Conservation (phyloP, 371 early-diverging fungal species). For the Batrachochytrium dendrobatidis region DNA sequence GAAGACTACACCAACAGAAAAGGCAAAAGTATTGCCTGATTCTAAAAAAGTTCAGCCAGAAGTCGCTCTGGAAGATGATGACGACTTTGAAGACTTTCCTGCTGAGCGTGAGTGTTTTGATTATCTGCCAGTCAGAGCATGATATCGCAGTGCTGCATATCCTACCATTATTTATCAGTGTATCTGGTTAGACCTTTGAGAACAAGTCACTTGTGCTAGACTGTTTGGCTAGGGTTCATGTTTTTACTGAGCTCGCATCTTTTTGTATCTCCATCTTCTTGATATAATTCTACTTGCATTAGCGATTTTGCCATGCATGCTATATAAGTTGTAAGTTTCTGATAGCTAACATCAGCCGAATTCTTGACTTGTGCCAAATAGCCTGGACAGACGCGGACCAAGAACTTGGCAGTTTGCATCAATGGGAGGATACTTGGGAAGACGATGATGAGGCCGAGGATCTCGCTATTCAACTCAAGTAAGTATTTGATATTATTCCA, state of each 20-base stretch:
- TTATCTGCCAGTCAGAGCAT: not conserved
- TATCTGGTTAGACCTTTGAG: too few relatives aligned
- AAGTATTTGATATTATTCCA: too few relatives aligned
- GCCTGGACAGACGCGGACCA: not conserved
- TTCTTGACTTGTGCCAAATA: too few relatives aligned
- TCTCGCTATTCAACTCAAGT: constrained; percentile 13
- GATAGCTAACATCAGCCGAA: too few relatives aligned
- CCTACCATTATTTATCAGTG: too few relatives aligned
- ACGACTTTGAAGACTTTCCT: constrained; percentile 15
- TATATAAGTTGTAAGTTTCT: too few relatives aligned
- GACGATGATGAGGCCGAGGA: constrained; percentile 13
- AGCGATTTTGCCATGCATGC: not conserved
- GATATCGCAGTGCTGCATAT: constrained; percentile 1
- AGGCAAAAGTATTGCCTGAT: too few relatives aligned
- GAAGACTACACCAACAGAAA: too few relatives aligned
- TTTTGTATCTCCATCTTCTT: not conserved
- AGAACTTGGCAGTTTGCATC: not conserved
- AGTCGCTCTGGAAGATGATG: constrained; percentile 6
- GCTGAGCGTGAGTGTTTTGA: constrained; percentile 5
- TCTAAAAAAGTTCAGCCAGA: too few relatives aligned
- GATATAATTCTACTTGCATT: not conserved
- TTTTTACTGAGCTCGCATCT: too few relatives aligned
- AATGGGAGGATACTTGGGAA: constrained; percentile 17
- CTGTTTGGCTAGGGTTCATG: too few relatives aligned
- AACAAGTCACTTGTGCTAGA: too few relatives aligned